Conservation (phyloP, 441 rosid genomes). For the Pelargonium australe region DNA sequence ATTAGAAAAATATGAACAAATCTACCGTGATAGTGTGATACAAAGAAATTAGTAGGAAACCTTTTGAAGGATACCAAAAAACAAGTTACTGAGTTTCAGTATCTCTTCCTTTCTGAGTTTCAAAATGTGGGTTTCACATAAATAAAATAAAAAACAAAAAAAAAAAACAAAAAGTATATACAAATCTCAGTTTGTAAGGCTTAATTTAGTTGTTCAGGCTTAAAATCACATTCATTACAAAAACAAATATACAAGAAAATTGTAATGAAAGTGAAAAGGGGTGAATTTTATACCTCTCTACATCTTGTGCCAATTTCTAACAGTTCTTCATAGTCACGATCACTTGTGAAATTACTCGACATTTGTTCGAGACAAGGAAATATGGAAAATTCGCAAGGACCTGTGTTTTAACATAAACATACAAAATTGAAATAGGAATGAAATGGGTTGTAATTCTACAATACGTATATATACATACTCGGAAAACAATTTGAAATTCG, state of each 20-base stretch:
- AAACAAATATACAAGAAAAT: not conserved
- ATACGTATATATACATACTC: no score
- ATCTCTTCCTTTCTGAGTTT: not conserved
- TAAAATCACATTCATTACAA: not conserved
- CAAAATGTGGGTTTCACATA: not conserved
- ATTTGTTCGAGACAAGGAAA: slow-evolving; percentile 18
- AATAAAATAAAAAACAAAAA: no score
- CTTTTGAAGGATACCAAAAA: not conserved
- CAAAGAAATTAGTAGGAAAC: not conserved
- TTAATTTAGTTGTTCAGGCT: not conserved
- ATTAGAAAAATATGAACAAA: not conserved
- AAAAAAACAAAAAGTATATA: no score
- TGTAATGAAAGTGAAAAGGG: not conserved
- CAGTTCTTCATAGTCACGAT: slow-evolving; percentile 44
- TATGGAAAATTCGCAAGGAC: not conserved
- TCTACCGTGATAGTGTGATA: not conserved
- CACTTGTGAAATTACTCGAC: slow-evolving; percentile 49
- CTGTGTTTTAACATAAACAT: not conserved
- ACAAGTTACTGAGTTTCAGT: not conserved
- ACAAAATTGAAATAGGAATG: not conserved
- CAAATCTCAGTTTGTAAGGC: no score
- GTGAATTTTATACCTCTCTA: slow-evolving; percentile 40
- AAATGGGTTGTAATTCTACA: no score
- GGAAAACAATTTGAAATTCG: no score
- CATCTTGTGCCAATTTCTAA: slow-evolving; percentile 51